These are phyloP conservation scores for Vigna angularis DNA, from an alignment of 306 rosid genomes.

Conservation along the genomic window DNA sequence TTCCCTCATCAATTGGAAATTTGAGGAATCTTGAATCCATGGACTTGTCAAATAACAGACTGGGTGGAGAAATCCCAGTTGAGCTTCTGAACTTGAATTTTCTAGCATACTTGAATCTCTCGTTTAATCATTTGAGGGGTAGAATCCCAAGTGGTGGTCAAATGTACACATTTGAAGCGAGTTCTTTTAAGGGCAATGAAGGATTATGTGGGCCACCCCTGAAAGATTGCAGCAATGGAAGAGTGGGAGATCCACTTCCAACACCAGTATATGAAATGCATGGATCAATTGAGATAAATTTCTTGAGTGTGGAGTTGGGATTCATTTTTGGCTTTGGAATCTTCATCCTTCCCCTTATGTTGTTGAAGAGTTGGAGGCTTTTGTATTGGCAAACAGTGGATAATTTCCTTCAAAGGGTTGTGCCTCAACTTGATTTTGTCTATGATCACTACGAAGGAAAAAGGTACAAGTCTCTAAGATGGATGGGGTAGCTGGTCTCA, in stretches of 20 bases:
- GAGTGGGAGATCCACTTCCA: neutral
- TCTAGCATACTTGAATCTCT: slow-evolving; percentile 30
- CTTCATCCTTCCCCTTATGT: slow-evolving; percentile 28
- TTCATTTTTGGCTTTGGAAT: slow-evolving; percentile 44
- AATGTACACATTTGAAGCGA: slow-evolving; percentile 28
- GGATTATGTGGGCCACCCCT: slow-evolving; percentile 51
- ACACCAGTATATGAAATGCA: neutral
- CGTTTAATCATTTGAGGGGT: slow-evolving; percentile 29
- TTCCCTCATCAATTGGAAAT: slow-evolving; percentile 38
- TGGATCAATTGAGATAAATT: slow-evolving; percentile 23
- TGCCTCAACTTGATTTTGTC: slow-evolving; percentile 39
- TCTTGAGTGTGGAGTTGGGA: slow-evolving; percentile 44
- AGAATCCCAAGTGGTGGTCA: slow-evolving; percentile 37
- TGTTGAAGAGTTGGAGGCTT: slow-evolving; percentile 42
- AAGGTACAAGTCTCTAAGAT: slow-evolving; percentile 8
- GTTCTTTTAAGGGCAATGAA: slow-evolving; percentile 38
- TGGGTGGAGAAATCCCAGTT: slow-evolving; percentile 33
- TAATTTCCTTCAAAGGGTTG: slow-evolving; percentile 16
- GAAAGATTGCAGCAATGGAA: neutral
- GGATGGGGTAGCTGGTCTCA: neutral
- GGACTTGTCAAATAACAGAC: slow-evolving; percentile 35
- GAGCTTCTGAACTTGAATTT: slow-evolving; percentile 22
- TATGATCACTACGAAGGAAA: neutral
- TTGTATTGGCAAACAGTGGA: slow-evolving; percentile 37
- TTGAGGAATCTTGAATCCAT: slow-evolving; percentile 29